Percentiles rank a stretch among this genome's conserved stretches.
These are phyloP conservation scores for Trichoderma hamatum DNA, from an alignment of 2,329 filamentous ascomycete species.

Conservation along the genomic window DNA sequence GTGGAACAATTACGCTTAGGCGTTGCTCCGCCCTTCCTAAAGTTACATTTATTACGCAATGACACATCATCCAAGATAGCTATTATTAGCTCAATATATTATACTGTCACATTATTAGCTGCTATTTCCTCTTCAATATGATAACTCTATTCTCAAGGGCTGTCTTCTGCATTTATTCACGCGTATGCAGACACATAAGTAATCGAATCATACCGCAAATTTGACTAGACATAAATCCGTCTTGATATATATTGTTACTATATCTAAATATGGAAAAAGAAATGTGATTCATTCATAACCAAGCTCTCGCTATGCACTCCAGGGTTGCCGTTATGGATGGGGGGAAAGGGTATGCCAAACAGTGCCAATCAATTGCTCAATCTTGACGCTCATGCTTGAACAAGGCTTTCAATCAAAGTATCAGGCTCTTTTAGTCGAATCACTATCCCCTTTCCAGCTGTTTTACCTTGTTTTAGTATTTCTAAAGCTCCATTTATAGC, in stretches of 20 bases:
- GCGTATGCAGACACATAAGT: neutral
- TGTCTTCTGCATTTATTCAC: neutral
- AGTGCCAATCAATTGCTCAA: neutral
- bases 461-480: slow-evolving; percentile 6
- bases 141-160: neutral
- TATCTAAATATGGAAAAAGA: neutral
- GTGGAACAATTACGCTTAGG: neutral
- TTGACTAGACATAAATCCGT: neutral
- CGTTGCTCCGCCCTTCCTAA: neutral
- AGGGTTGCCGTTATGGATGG: neutral
- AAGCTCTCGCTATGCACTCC: neutral
- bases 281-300: neutral
- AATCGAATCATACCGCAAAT: neutral
- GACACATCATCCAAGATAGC: neutral
- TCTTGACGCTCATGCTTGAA: neutral
- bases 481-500: slow-evolving; percentile 20
- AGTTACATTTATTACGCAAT: neutral
- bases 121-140: neutral
- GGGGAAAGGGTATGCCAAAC: neutral
- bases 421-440: slow-evolving; percentile 18
- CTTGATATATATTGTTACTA: too few species aligned
- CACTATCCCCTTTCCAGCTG: slow-evolving; percentile 17
- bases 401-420: neutral
- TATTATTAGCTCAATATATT: neutral
- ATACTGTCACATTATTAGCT: neutral